A percentile compares a stretch with the other conserved stretches of the same genome.
phyloP scores from a whole-genome alignment of 331 rosid genomes.

The Saraca asoca region DNA sequence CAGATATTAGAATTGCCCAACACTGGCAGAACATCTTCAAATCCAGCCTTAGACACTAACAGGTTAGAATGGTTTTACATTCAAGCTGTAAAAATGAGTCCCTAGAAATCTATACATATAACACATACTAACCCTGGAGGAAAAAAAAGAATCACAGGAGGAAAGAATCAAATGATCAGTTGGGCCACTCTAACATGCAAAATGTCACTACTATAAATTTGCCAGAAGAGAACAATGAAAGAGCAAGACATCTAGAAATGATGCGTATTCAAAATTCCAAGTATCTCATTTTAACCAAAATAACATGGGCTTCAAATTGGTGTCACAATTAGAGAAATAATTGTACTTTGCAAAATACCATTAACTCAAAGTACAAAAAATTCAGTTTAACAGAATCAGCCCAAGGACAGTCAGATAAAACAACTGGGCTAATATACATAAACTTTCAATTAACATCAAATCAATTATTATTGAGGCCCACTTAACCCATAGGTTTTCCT shows the following conservation, averaged over 20 bases:
- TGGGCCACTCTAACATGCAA: background rate
- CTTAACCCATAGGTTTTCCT: background rate
- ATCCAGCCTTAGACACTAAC: background rate
- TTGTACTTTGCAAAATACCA: background rate
- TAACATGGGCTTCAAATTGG: background rate
- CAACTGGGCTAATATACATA: background rate
- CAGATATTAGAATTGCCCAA: slow-evolving; percentile 1
- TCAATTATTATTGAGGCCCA: background rate
- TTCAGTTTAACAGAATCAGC: background rate
- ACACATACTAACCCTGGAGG: background rate
- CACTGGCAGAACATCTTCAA: background rate
- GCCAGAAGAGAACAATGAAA: background rate
- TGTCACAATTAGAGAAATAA: background rate
- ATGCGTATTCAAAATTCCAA: background rate
- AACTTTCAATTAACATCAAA: background rate
- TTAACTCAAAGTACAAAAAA: background rate
- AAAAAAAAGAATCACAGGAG: background rate
- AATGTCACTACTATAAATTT: background rate
- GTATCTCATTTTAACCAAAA: background rate
- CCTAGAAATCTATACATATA: background rate
- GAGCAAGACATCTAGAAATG: background rate
- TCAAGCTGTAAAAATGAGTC: background rate
- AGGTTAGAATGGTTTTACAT: background rate
- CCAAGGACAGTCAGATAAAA: background rate
- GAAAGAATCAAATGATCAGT: background rate